These are phyloP conservation scores for Aureobasidium melanogenum DNA, from an alignment of 2,329 filamentous ascomycete species.

Conservation along the genomic window DNA sequence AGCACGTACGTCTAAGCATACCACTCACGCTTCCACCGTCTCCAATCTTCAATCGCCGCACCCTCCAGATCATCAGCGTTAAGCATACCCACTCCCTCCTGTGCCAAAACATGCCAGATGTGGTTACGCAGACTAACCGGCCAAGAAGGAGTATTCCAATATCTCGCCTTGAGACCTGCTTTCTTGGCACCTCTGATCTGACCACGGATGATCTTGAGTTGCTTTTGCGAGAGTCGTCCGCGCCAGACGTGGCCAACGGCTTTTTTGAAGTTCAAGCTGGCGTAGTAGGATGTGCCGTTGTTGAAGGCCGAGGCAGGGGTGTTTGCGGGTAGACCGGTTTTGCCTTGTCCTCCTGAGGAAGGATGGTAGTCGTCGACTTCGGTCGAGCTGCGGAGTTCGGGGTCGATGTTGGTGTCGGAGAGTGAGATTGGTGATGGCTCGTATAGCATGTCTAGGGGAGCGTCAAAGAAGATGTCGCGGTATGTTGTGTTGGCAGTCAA, in stretches of 20 bases:
- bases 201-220: constrained; percentile 39
- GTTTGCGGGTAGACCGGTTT: constrained; percentile 29
- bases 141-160: constrained; percentile 50
- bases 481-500: constrained; percentile 45
- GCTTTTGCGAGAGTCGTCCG: constrained; percentile 37
- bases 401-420: neutral
- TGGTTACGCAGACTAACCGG: constrained; percentile 44
- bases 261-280: constrained; percentile 48
- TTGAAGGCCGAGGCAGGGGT: constrained; percentile 36
- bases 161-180: constrained; percentile 46
- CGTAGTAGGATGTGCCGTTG: constrained; percentile 55
- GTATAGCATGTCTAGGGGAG: constrained; percentile 45
- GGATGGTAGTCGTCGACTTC: neutral
- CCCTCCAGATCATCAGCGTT: constrained; percentile 50
- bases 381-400: neutral
- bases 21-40: constrained; percentile 18
- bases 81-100: constrained; percentile 47
- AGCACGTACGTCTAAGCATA: neutral
- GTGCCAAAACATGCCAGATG: constrained; percentile 45
- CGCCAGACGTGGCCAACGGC: constrained; percentile 41
- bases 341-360: constrained; percentile 34
- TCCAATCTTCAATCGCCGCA: constrained; percentile 42
- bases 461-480: constrained; percentile 56
- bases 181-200: constrained; percentile 45
- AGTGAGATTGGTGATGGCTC: constrained; percentile 17